A percentile compares a stretch with the other conserved stretches of the same genome.
phyloP scores from a whole-genome alignment of 495 filamentous ascomycete species.

The Xanthoparmelia taractica region DNA sequence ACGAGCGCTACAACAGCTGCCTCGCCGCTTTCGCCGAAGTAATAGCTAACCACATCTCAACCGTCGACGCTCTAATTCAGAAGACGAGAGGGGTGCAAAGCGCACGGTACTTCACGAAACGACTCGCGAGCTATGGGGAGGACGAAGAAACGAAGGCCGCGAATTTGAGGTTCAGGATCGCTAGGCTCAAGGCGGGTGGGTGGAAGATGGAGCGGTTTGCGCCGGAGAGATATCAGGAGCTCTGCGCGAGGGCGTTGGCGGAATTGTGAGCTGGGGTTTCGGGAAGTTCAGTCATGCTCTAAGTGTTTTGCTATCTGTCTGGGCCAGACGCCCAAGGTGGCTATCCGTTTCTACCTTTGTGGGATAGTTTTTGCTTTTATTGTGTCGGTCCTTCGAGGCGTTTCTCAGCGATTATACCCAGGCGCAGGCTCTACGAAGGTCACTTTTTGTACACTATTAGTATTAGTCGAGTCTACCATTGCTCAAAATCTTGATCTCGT shows the following conservation, averaged over 20 bases:
- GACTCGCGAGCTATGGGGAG: slow-evolving; percentile 19
- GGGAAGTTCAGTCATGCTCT: background rate
- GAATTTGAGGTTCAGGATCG: slow-evolving; percentile 18
- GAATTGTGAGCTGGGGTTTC: slow-evolving; percentile 18
- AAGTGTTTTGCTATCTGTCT: background rate
- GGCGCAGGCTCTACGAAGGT: background rate
- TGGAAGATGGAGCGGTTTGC: slow-evolving; percentile 25
- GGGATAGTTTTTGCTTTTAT: background rate
- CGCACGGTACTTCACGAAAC: slow-evolving; percentile 6
- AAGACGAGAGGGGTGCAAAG: slow-evolving; percentile 15
- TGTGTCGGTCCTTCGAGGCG: background rate
- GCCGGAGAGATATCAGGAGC: slow-evolving; percentile 24
- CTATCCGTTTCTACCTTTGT: background rate
- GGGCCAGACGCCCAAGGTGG: background rate
- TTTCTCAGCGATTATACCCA: background rate
- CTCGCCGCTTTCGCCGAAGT: slow-evolving; percentile 16
- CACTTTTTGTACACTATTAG: background rate
- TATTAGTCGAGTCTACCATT: background rate
- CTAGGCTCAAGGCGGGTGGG: slow-evolving; percentile 19
- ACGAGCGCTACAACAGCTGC: slow-evolving; percentile 19
- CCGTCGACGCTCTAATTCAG: slow-evolving; percentile 17
- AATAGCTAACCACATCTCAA: slow-evolving; percentile 15
- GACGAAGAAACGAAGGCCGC: slow-evolving; percentile 19
- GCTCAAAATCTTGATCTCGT: no score
- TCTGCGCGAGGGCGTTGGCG: slow-evolving; percentile 23